Conservation (phyloP, 148 eudicot species). For the Mesembryanthemum crystallinum region DNA sequence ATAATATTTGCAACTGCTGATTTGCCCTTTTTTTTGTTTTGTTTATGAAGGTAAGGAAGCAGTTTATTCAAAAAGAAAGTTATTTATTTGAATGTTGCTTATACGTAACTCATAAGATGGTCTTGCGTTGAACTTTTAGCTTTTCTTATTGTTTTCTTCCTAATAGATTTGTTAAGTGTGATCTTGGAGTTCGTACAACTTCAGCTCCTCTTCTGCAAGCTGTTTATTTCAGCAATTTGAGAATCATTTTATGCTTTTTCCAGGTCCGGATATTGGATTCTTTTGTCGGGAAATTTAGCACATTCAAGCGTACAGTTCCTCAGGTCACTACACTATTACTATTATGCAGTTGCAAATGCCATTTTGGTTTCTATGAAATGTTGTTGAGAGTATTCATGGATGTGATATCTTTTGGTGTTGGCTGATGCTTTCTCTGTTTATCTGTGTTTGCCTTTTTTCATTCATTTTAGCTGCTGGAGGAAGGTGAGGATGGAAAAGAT, state of each 20-base stretch:
- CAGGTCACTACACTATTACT: conserved; percentile 46
- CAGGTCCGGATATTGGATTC: conserved; percentile 97
- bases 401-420: background rate
- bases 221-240: background rate
- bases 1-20: too few relatives aligned
- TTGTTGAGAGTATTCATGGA: background rate
- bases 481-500: conserved; percentile 86
- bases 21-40: background rate
- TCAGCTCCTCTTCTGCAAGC: background rate
- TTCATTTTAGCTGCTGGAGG: conserved; percentile 68
- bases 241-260: background rate
- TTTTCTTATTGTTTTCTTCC: background rate
- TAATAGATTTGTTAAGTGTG: background rate
- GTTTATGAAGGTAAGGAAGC: too few relatives aligned
- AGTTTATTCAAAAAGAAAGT: too few relatives aligned
- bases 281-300: conserved; percentile 93
- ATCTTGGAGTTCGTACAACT: conserved; percentile 4
- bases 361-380: background rate
- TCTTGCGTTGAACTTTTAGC: too few relatives aligned
- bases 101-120: too few relatives aligned
- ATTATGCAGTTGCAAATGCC: background rate
- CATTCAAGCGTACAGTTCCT: conserved; percentile 84
- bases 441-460: background rate
- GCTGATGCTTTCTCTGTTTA: background rate
- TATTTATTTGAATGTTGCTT: too few relatives aligned